phyloP scores from a whole-genome alignment of 2,329 filamentous ascomycete species.

The Neoscytalidium dimidiatum region DNA sequence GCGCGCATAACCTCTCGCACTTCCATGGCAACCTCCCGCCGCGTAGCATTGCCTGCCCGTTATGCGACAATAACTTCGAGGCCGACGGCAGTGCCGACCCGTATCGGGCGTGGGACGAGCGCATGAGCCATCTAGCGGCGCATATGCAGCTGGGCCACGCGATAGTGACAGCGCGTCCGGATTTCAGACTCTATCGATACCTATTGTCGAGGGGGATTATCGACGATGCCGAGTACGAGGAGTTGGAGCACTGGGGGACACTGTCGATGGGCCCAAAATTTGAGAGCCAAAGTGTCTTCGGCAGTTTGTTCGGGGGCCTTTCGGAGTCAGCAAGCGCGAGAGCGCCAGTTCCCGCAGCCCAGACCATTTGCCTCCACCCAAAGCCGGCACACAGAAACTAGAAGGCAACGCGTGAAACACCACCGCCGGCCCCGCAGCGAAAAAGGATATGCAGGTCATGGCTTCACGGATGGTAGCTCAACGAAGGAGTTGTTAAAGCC shows the following conservation, averaged over 20 bases:
- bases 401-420: too few species aligned
- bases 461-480: too few species aligned
- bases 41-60: constrained; percentile 30
- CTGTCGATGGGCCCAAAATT: background rate
- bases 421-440: too few species aligned
- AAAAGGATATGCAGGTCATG: too few species aligned
- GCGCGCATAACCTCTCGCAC: constrained; percentile 33
- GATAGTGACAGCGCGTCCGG: constrained; percentile 29
- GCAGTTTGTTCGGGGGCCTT: too few species aligned
- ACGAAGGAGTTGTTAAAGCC: too few species aligned
- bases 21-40: constrained; percentile 36
- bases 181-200: constrained; percentile 32
- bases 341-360: too few species aligned
- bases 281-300: too few species aligned
- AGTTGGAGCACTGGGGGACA: constrained; percentile 33
- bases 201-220: constrained; percentile 35
- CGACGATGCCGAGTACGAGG: constrained; percentile 34
- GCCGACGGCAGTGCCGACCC: too few species aligned
- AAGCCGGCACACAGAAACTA: too few species aligned
- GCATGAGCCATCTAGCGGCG: constrained; percentile 32
- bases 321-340: too few species aligned
- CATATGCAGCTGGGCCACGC: constrained; percentile 30
- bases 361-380: too few species aligned
- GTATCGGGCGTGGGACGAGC: constrained; percentile 25
- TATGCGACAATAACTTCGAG: constrained; percentile 30